Conservation (phyloP, 441 rosid genomes). For the Aquilaria agallochum region DNA sequence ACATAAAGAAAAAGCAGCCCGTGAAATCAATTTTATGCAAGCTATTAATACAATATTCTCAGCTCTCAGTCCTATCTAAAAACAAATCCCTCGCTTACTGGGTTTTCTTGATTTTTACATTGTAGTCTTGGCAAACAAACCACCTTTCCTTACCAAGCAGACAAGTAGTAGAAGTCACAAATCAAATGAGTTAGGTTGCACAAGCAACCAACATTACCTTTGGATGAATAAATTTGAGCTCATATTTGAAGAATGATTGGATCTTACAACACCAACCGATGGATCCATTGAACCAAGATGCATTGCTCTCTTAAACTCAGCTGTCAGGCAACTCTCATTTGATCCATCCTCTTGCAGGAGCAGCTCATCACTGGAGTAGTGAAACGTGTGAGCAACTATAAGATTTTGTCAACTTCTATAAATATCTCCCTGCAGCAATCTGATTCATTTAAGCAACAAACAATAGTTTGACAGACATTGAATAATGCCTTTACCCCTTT, state of each 20-base stretch:
- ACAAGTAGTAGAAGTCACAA: conserved; percentile 9
- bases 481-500: too few relatives aligned
- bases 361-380: conserved; percentile 73
- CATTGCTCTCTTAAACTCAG: conserved; percentile 73
- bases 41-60: too few relatives aligned
- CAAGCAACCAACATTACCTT: conserved; percentile 38
- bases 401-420: conserved; percentile 4
- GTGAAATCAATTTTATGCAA: not conserved
- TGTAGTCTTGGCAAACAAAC: too few relatives aligned
- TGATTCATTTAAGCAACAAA: too few relatives aligned
- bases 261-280: conserved; percentile 39
- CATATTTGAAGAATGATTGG: conserved; percentile 33
- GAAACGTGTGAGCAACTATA: conserved; percentile 14
- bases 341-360: conserved; percentile 88
- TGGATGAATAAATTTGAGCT: conserved; percentile 48
- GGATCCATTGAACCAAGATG: conserved; percentile 60
- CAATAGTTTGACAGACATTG: too few relatives aligned
- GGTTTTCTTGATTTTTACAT: not conserved
- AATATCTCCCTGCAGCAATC: not conserved
- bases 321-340: conserved; percentile 47
- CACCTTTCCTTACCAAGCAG: not conserved
- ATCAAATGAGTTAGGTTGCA: conserved; percentile 4
- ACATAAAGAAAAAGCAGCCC: not conserved
- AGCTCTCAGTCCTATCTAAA: not conserved
- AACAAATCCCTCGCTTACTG: not conserved